Conservation (phyloP, 169 alveolate species). For the Plasmodium relictum region DNA sequence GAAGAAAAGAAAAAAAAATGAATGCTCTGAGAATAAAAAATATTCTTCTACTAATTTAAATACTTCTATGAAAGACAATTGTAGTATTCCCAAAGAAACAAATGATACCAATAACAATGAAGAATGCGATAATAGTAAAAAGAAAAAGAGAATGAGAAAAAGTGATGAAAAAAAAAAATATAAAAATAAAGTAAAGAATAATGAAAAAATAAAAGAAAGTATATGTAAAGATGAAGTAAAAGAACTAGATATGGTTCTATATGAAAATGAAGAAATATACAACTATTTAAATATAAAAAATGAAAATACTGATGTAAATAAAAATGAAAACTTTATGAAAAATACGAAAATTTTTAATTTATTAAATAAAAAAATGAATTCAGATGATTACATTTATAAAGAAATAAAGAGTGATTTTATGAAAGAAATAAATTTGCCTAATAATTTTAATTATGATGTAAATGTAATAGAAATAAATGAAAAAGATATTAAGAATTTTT, state of each 20-base stretch:
- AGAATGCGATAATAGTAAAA: background rate
- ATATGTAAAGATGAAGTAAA: background rate
- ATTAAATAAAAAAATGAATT: slow-evolving; percentile 35
- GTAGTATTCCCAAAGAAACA: background rate
- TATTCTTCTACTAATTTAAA: background rate
- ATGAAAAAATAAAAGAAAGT: background rate
- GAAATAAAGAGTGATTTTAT: slow-evolving; percentile 69
- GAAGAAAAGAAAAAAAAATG: background rate
- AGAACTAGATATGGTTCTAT: slow-evolving; percentile 19
- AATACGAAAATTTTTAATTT: slow-evolving; percentile 49
- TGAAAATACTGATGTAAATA: slow-evolving; percentile 3
- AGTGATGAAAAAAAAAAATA: background rate
- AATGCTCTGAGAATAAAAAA: background rate
- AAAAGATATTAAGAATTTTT: slow-evolving; percentile 41
- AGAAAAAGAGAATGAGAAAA: slow-evolving; percentile 20
- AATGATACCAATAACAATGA: background rate
- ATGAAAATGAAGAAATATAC: slow-evolving; percentile 54
- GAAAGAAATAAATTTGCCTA: slow-evolving; percentile 72
- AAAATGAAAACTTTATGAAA: background rate
- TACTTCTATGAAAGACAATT: background rate
- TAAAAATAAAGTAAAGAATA: background rate
- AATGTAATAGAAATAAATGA: slow-evolving; percentile 46
- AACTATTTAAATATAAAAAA: slow-evolving; percentile 48
- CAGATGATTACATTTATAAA: slow-evolving; percentile 67
- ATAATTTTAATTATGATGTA: slow-evolving; percentile 60